Percentiles rank a stretch among this genome's conserved stretches.
These are phyloP conservation scores for Didymellaceae sp. DNA, from an alignment of 2,329 filamentous ascomycete genomes.

Conservation along the genomic window DNA sequence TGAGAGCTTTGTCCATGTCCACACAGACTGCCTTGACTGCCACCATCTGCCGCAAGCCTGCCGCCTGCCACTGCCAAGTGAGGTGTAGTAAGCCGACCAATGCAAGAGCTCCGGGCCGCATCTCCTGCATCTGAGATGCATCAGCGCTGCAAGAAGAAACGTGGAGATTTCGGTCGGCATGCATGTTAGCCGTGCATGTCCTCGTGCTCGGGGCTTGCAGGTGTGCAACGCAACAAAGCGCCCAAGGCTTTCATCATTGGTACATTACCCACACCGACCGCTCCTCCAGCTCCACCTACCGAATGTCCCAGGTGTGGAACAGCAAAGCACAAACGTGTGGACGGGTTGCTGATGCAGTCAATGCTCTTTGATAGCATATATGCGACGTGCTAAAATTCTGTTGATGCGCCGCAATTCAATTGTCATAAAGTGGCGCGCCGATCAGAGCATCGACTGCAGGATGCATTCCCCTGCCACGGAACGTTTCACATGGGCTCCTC, in stretches of 20 bases:
- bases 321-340: constrained; percentile 23
- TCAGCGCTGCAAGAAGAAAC: constrained; percentile 20
- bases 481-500: constrained; percentile 10
- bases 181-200: constrained; percentile 29
- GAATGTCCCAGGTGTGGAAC: constrained; percentile 15
- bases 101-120: constrained; percentile 27
- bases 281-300: constrained; percentile 32
- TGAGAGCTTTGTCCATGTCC: constrained; percentile 2
- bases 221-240: constrained; percentile 12
- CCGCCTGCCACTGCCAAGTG: constrained; percentile 15
- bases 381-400: constrained; percentile 13
- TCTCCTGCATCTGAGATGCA: constrained; percentile 22
- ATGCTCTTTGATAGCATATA: constrained; percentile 26
- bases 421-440: constrained; percentile 7
- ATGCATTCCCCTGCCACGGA: constrained; percentile 10
- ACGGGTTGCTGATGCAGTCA: constrained; percentile 33
- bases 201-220: constrained; percentile 29
- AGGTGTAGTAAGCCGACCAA: constrained; percentile 24
- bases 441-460: constrained; percentile 10
- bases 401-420: constrained; percentile 10
- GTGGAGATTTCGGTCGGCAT: constrained; percentile 39
- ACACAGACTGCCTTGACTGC: constrained; percentile 20
- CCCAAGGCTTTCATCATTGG: constrained; percentile 24
- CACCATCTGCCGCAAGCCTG: constrained; percentile 16
- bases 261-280: constrained; percentile 25